A percentile compares a stretch with the other conserved stretches of the same genome.
These are phyloP conservation scores for Hypoxylon lienhwacheense DNA, from an alignment of 495 filamentous ascomycete species.

Conservation along the genomic window DNA sequence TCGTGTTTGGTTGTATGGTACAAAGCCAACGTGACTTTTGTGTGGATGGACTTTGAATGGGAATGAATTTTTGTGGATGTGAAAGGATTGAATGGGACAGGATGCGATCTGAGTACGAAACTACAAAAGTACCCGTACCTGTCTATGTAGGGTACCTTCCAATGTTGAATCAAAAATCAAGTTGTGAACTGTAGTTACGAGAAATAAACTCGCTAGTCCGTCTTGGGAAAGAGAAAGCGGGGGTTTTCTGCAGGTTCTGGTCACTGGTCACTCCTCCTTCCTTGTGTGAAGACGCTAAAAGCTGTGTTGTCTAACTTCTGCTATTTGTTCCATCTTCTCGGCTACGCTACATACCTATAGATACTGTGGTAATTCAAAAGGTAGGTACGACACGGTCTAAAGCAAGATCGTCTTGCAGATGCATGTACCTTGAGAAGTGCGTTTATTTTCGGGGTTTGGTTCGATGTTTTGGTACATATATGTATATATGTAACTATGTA, in stretches of 20 bases:
- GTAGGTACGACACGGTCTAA: conserved; percentile 12
- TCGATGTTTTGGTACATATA: neutral
- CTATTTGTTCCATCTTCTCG: neutral
- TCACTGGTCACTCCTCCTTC: too few species aligned
- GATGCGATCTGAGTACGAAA: conserved; percentile 28
- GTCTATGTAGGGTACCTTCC: too few species aligned
- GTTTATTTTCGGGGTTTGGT: conserved; percentile 5
- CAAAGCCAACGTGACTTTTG: conserved; percentile 35
- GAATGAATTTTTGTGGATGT: conserved; percentile 16
- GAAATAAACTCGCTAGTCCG: conserved; percentile 1
- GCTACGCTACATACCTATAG: neutral
- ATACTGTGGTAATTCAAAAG: neutral
- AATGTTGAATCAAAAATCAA: neutral
- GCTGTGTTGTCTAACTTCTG: conserved; percentile 36
- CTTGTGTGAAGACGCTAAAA: conserved; percentile 34
- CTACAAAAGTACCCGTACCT: conserved; percentile 13
- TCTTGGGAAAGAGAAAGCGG: conserved; percentile 17
- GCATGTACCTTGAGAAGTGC: conserved; percentile 5
- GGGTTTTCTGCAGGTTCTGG: conserved; percentile 20
- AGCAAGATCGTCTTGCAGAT: conserved; percentile 41
- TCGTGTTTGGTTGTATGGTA: conserved; percentile 31
- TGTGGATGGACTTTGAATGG: conserved; percentile 26
- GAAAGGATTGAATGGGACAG: conserved; percentile 17
- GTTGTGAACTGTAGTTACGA: neutral
- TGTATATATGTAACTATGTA: neutral